phyloP scores from a whole-genome alignment of 805 yeast genomes.

The Spencermartinsiella europaea region DNA sequence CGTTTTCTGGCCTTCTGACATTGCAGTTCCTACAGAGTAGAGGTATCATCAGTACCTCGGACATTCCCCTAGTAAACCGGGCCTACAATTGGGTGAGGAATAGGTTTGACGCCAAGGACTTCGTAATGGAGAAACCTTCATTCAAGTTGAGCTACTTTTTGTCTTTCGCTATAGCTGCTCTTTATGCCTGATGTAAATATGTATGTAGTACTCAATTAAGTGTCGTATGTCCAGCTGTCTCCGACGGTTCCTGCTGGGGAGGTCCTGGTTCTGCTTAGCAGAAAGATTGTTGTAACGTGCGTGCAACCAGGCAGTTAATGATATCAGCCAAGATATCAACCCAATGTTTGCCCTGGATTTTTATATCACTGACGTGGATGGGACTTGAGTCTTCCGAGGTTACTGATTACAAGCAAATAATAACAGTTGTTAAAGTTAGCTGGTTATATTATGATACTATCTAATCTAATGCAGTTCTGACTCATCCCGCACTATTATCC shows the following conservation, averaged over 20 bases:
- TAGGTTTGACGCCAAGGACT: slow-evolving; percentile 16
- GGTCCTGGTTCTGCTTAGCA: too few relatives aligned
- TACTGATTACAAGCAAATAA: too few relatives aligned
- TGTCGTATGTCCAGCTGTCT: too few relatives aligned
- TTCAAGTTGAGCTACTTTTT: slow-evolving; percentile 53
- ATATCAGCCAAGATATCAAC: not conserved
- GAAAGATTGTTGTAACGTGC: too few relatives aligned
- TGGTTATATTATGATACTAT: too few relatives aligned
- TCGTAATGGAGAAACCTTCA: slow-evolving; percentile 38
- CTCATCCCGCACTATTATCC: too few relatives aligned
- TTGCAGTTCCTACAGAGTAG: slow-evolving; percentile 53
- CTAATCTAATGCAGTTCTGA: too few relatives aligned
- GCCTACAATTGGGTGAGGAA: slow-evolving; percentile 11
- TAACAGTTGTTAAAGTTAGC: too few relatives aligned
- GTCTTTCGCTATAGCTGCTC: slow-evolving; percentile 32
- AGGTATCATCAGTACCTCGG: slow-evolving; percentile 34
- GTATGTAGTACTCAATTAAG: not conserved
- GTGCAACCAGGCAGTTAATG: too few relatives aligned
- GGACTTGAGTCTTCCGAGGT: not conserved
- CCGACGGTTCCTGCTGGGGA: too few relatives aligned
- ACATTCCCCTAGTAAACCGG: slow-evolving; percentile 18
- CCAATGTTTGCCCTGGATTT: not conserved
- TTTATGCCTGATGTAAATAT: slow-evolving; percentile 22
- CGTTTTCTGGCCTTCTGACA: slow-evolving; percentile 41
- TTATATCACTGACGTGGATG: too few relatives aligned